A percentile compares a stretch with the other conserved stretches of the same genome.
Evolutionary conservation across 2,329 filamentous ascomycete species (phyloP).

Genomic region (Hypoxylon sp.): DNA sequence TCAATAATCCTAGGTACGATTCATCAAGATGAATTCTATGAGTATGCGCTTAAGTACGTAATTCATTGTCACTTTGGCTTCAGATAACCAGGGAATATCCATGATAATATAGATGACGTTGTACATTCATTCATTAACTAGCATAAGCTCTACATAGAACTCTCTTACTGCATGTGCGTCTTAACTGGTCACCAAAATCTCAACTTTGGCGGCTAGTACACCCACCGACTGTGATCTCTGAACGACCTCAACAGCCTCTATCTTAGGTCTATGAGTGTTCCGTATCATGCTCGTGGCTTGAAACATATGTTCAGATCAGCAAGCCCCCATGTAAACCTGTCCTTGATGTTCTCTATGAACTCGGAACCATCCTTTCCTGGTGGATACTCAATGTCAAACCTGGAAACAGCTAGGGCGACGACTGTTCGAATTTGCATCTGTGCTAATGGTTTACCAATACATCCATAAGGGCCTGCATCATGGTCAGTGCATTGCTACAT

Average conservation of each 20-base stretch:
- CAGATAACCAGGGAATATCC: too few relatives aligned
- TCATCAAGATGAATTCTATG: too few relatives aligned
- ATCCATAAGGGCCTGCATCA: not conserved
- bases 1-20: too few relatives aligned
- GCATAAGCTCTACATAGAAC: too few relatives aligned
- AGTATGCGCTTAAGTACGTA: too few relatives aligned
- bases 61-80: too few relatives aligned
- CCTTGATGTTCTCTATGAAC: constrained; percentile 4
- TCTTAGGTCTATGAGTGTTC: not conserved
- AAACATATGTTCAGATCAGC: constrained; percentile 2
- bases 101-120: too few relatives aligned
- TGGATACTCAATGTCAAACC: not conserved
- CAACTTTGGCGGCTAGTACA: too few relatives aligned
- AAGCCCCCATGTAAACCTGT: not conserved
- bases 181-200: too few relatives aligned
- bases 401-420: not conserved
- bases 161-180: too few relatives aligned
- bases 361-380: not conserved
- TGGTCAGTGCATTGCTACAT: not conserved
- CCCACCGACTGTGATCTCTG: too few relatives aligned
- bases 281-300: not conserved
- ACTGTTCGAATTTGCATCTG: constrained; percentile 1
- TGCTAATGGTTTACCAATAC: not conserved
- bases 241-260: not conserved
- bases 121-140: too few relatives aligned